A percentile compares a stretch with the other conserved stretches of the same genome.
These are phyloP conservation scores for Cordyceps fumosorosea DNA, from an alignment of 2,329 filamentous ascomycete genomes.

Conservation along the genomic window DNA sequence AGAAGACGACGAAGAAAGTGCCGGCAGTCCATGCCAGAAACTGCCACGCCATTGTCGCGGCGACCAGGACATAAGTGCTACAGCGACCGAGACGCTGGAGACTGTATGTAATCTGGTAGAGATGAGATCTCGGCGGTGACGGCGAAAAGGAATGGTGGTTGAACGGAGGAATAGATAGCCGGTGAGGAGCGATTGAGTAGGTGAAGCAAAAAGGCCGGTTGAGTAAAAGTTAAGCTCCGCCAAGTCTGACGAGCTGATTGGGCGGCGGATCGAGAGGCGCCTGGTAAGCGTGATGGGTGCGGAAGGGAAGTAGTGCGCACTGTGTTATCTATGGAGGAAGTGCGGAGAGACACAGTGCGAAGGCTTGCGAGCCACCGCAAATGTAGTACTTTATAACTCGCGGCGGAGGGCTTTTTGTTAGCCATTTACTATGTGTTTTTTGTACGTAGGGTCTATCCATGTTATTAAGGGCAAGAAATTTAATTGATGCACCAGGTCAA, in stretches of 20 bases:
- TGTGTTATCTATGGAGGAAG: not conserved
- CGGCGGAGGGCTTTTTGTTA: no score
- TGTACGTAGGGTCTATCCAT: no score
- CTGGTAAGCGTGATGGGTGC: not conserved
- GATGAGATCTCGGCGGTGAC: not conserved
- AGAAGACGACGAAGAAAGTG: slow-evolving; percentile 31
- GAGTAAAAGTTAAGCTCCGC: not conserved
- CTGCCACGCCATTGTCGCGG: slow-evolving; percentile 40
- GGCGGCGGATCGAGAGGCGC: slow-evolving; percentile 5
- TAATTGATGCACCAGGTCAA: no score
- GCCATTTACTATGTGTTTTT: no score
- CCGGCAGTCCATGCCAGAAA: slow-evolving; percentile 30
- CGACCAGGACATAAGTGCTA: slow-evolving; percentile 17
- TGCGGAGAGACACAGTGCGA: not conserved
- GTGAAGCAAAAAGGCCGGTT: slow-evolving; percentile 8
- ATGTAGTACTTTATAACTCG: no score
- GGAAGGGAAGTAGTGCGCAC: not conserved
- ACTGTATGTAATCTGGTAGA: not conserved
- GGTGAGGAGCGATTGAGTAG: not conserved
- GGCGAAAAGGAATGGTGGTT: not conserved
- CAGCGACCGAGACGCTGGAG: slow-evolving; percentile 7
- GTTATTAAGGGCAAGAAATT: no score
- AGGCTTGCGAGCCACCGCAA: not conserved
- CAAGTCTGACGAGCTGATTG: slow-evolving; percentile 10
- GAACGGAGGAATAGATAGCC: not conserved